phyloP scores from a whole-genome alignment of 164 flowering plant genomes.

The Cinnamomum chago region DNA sequence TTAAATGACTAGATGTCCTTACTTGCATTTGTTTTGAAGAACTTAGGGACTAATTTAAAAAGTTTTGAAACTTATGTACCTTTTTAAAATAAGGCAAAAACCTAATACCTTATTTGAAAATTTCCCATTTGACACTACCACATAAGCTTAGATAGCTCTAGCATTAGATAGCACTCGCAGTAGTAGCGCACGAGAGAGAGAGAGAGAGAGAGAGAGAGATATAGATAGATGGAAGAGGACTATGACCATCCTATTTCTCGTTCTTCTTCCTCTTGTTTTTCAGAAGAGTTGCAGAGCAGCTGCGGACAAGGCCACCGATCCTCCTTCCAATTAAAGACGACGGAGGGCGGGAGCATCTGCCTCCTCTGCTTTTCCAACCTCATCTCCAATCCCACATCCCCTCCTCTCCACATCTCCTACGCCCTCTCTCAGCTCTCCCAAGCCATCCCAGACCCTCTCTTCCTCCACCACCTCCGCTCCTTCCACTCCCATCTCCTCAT shows the following conservation, averaged over 20 bases:
- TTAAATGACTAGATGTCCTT: no score
- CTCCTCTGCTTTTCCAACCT: constrained; percentile 79
- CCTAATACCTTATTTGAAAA: no score
- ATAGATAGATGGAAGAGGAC: not conserved
- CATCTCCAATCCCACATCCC: constrained; percentile 54
- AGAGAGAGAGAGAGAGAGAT: not conserved
- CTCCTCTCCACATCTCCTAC: constrained; percentile 75
- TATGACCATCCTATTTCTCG: not conserved
- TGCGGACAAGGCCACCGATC: constrained; percentile 70
- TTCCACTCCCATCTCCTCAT: constrained; percentile 64
- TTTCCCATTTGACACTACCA: no score
- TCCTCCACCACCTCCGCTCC: constrained; percentile 39
- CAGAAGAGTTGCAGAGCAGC: not conserved
- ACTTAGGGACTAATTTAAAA: no score
- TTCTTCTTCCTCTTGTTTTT: not conserved
- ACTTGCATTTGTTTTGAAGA: no score
- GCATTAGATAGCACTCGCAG: no score
- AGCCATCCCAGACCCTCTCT: constrained; percentile 54
- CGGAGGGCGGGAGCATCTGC: constrained; percentile 71
- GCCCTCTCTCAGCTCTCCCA: constrained; percentile 83
- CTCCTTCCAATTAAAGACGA: constrained; percentile 42
- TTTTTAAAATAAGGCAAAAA: no score
- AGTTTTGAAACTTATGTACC: no score
- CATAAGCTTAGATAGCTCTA: no score
- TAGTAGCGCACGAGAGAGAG: not conserved